Conservation (phyloP, 371 early-diverging fungal species). For the Syncephalis fuscata region DNA sequence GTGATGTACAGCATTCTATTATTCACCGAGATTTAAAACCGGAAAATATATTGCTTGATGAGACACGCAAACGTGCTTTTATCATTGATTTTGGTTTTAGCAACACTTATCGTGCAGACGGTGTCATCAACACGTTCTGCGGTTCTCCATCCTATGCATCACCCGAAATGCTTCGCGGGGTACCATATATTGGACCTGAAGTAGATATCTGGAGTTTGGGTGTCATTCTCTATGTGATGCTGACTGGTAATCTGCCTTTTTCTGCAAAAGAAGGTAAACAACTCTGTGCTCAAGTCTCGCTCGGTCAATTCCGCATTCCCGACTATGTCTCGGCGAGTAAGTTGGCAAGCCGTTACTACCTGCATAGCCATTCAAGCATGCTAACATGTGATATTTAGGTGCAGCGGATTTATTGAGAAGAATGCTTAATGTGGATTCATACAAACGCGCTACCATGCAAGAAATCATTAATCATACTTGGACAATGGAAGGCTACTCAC, state of each 20-base stretch:
- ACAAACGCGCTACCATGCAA: slow-evolving; percentile 53
- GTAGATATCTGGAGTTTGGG: slow-evolving; percentile 96
- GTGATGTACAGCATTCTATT: not conserved
- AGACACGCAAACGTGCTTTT: slow-evolving; percentile 38
- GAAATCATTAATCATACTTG: slow-evolving; percentile 74
- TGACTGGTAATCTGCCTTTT: slow-evolving; percentile 91
- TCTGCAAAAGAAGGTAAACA: slow-evolving; percentile 23
- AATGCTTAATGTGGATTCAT: slow-evolving; percentile 60
- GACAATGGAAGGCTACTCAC: slow-evolving; percentile 56
- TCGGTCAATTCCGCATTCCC: slow-evolving; percentile 61
- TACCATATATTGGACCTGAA: slow-evolving; percentile 84
- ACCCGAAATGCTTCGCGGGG: slow-evolving; percentile 82
- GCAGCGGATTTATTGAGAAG: slow-evolving; percentile 14
- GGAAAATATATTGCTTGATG: slow-evolving; percentile 85
- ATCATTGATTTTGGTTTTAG: slow-evolving; percentile 95
- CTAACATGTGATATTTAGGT: slow-evolving; percentile 34
- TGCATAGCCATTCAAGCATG: slow-evolving; percentile 64
- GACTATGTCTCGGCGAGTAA: slow-evolving; percentile 71
- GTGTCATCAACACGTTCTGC: slow-evolving; percentile 76
- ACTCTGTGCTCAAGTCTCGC: too few relatives aligned
- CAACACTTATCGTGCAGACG: slow-evolving; percentile 70
- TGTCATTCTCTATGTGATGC: slow-evolving; percentile 86
- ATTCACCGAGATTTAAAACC: slow-evolving; percentile 67
- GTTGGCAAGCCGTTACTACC: slow-evolving; percentile 68
- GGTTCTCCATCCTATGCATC: slow-evolving; percentile 97